phyloP scores from a whole-genome alignment of 441 rosid species.

The Hura crepitans region DNA sequence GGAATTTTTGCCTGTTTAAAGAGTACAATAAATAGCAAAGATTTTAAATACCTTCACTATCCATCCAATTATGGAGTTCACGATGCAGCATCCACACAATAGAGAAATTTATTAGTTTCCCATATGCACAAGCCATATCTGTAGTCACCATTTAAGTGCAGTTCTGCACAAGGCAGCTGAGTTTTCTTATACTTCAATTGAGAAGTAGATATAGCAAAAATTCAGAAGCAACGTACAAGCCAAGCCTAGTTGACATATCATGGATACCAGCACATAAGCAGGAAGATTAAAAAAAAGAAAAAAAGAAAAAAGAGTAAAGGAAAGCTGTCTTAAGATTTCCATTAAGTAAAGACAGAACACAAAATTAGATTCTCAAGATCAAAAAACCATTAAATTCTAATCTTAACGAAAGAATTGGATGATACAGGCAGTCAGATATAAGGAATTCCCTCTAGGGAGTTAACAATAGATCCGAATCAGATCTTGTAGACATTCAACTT shows the following conservation, averaged over 20 bases:
- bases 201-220: background rate
- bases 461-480: background rate
- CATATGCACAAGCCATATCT: background rate
- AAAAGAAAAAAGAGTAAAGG: background rate
- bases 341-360: background rate
- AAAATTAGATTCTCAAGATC: background rate
- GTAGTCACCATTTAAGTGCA: background rate
- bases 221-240: background rate
- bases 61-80: conserved; percentile 1
- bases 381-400: background rate
- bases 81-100: background rate
- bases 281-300: background rate
- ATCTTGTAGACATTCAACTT: background rate
- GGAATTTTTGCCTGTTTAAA: background rate
- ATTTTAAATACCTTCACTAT: background rate
- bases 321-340: background rate
- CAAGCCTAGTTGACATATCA: background rate
- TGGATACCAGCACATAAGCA: background rate
- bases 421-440: background rate
- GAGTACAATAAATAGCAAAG: background rate
- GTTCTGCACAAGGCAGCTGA: background rate
- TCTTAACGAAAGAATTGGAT: background rate
- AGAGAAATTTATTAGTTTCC: background rate
- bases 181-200: background rate
- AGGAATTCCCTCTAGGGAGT: background rate